These are phyloP conservation scores for Ocimum tenuiflorum DNA, from an alignment of 257 asterid species.

Conservation along the genomic window DNA sequence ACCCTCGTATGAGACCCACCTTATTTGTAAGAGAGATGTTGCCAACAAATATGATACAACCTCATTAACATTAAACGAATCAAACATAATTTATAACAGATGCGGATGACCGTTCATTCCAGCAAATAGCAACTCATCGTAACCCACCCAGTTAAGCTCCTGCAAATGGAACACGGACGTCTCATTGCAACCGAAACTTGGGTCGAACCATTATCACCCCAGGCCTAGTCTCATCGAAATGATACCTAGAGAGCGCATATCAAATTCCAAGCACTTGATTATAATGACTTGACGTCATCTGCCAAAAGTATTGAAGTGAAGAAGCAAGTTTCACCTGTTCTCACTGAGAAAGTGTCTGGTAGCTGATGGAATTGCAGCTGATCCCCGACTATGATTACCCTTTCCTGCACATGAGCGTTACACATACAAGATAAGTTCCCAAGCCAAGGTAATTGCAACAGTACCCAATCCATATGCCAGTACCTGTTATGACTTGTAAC, in stretches of 20 bases:
- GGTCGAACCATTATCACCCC: constrained; percentile 57
- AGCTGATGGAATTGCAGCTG: constrained; percentile 71
- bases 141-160: not conserved
- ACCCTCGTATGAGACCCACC: too few relatives aligned
- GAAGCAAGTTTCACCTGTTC: constrained; percentile 40
- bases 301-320: not conserved
- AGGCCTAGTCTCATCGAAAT: constrained; percentile 60
- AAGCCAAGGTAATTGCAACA: too few relatives aligned
- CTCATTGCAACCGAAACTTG: constrained; percentile 39
- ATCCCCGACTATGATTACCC: constrained; percentile 79
- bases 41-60: too few relatives aligned
- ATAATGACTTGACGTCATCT: not conserved
- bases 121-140: too few relatives aligned
- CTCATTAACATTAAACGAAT: too few relatives aligned
- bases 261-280: not conserved
- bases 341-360: constrained; percentile 62
- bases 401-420: constrained; percentile 50
- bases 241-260: constrained; percentile 42
- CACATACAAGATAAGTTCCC: not conserved
- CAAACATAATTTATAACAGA: too few relatives aligned
- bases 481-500: constrained; percentile 92
- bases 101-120: too few relatives aligned
- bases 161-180: not conserved
- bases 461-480: too few relatives aligned
- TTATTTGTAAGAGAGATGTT: too few relatives aligned